Percentiles rank a stretch among this genome's conserved stretches.
These are phyloP conservation scores for Trichosporon faecale DNA, from an alignment of 1,284 basidiomycete species.

Conservation along the genomic window DNA sequence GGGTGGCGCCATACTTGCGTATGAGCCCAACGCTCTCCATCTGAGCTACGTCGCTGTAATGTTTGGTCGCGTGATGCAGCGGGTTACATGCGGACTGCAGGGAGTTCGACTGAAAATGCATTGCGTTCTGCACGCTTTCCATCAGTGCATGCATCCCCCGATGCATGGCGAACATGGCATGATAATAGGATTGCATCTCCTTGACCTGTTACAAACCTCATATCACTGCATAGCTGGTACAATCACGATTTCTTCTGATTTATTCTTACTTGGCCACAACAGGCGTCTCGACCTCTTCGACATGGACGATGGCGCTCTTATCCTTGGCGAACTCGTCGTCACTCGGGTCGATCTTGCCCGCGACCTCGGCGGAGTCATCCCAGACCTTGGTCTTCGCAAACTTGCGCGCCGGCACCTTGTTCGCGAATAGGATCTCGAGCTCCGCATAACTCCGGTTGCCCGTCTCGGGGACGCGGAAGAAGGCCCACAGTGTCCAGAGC, in stretches of 20 bases:
- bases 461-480: constrained; percentile 31
- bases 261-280: too few species aligned
- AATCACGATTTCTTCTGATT: too few species aligned
- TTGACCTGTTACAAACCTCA: too few species aligned
- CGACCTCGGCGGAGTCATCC: not conserved
- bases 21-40: constrained; percentile 3
- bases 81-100: not conserved
- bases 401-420: constrained; percentile 40
- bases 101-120: not conserved
- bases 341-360: not conserved
- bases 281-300: too few species aligned
- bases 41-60: not conserved
- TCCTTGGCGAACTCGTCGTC: not conserved
- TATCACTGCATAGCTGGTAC: too few species aligned
- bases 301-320: not conserved
- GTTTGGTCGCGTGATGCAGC: not conserved
- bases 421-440: constrained; percentile 43
- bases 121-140: too few species aligned
- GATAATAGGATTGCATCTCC: too few species aligned
- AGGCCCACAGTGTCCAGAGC: constrained; percentile 13
- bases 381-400: constrained; percentile 18
- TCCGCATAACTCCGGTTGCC: constrained; percentile 34
- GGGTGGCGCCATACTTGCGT: not conserved
- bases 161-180: too few species aligned
- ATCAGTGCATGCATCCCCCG: not conserved